Conservation (phyloP, 768 basidiomycete species). For the Boletus tomentosulus region DNA sequence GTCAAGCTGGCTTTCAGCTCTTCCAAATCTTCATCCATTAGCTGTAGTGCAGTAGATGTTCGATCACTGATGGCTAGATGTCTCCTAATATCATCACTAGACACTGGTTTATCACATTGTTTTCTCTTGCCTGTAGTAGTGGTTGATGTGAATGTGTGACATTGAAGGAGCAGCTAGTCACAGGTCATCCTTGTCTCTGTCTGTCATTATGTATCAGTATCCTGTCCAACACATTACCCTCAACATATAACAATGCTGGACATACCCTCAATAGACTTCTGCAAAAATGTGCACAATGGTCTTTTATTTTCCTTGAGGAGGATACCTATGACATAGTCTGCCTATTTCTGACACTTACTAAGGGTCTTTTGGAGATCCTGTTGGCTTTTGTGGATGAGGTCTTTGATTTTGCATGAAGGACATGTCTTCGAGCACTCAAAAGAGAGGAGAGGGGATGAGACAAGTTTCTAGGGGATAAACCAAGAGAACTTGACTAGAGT, state of each 20-base stretch:
- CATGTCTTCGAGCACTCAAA: no score
- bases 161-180: conserved; percentile 68
- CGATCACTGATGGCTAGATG: no score
- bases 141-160: no score
- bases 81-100: no score
- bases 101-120: no score
- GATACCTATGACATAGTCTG: conserved; percentile 73
- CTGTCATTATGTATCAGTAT: conserved; percentile 32
- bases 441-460: no score
- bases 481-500: no score
- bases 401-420: conserved; percentile 66
- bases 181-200: conserved; percentile 70
- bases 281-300: conserved; percentile 60
- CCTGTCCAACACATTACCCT: background rate
- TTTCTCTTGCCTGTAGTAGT: no score
- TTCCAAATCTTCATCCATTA: no score
- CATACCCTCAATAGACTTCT: conserved; percentile 87
- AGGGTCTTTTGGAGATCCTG: conserved; percentile 93
- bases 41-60: no score
- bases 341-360: conserved; percentile 92
- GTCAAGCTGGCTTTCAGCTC: no score
- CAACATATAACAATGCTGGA: background rate
- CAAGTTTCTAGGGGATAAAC: no score
- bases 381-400: conserved; percentile 77
- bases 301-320: conserved; percentile 49